Conservation (phyloP, 176 grass and related monocot genomes). For the Calamus simplicifolius region DNA sequence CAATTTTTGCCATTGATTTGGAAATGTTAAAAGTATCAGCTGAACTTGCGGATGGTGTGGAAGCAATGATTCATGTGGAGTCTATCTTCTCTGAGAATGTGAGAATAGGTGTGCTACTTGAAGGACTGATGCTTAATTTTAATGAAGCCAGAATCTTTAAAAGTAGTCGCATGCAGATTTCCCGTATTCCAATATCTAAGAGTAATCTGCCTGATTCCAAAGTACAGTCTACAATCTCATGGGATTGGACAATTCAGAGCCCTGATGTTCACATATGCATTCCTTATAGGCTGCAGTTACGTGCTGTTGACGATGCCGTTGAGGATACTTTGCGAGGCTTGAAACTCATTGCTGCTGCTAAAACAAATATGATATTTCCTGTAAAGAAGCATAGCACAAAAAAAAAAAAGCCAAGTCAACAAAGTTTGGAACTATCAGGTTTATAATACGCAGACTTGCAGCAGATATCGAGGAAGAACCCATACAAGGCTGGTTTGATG, state of each 20-base stretch:
- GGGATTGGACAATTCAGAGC: constrained; percentile 85
- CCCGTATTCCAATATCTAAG: constrained; percentile 69
- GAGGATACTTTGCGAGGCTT: constrained; percentile 75
- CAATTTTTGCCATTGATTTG: constrained; percentile 81
- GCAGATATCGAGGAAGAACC: constrained; percentile 97
- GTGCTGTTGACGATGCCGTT: constrained; percentile 96
- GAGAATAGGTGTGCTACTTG: constrained; percentile 88
- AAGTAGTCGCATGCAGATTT: constrained; percentile 75
- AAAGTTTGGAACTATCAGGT: constrained; percentile 55
- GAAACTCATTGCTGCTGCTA: constrained; percentile 77
- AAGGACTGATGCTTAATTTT: constrained; percentile 59
- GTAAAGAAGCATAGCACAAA: constrained; percentile 61
- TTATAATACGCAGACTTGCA: constrained; percentile 64
- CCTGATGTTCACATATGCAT: constrained; percentile 78
- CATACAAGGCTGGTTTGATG: constrained; percentile 94
- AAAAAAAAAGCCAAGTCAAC: constrained; percentile 59
- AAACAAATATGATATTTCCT: constrained; percentile 58
- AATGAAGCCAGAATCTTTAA: constrained; percentile 61
- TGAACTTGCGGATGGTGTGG: constrained; percentile 88
- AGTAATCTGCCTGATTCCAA: constrained; percentile 55
- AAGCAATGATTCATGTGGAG: constrained; percentile 63
- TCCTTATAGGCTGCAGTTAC: constrained; percentile 89
- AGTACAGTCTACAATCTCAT: constrained; percentile 46
- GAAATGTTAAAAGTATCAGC: constrained; percentile 83
- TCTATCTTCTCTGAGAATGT: constrained; percentile 98